Evolutionary conservation across 352 stramenopile genomes (phyloP), one percentile per base, ranked within the genome.

Genomic region (Phytophthora pseudosyringae): DNA sequence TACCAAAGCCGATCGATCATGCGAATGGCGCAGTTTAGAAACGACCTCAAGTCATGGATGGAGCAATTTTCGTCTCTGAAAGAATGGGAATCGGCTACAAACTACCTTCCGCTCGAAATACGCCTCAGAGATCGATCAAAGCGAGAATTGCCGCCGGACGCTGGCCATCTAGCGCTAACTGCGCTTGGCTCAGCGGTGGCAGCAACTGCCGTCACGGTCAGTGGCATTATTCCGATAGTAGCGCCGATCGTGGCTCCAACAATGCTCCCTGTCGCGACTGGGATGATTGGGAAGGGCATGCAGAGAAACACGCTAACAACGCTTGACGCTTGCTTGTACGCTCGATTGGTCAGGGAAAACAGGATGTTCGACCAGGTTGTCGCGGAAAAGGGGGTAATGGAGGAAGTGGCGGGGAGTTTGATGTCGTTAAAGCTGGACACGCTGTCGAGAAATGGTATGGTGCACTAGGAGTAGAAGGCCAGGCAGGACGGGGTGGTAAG

Each of bases 201-300:
- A 26, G 45, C 45, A 38, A 52, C 26, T 38, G 28, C 11, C 29
- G 29, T 52, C 15, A 28, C 45, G 28, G 45, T 52, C 13, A 52
- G 45, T 39, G 45, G 26, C 26, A 39, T 26, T n/a, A 29, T 52
- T 26, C 45, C 45, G 7, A 4, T 52, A 39, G 7, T 52, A 39
- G 45, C 45, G 15, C 45, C 45, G 3, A 39, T 52, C 15, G 45
- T 52, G n/a, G 45, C 45, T 15, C 45, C 45, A 12, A 52, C 28
- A 18, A 52, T 52, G 45, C 13, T 52, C 25, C 45, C 45, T 52
- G 45, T 38, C 45, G 45, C 25, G 18, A 52, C 45, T n/a, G 26
- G 26, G 10, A 39, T 52, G 11, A 39, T 52, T 52, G 28, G 45
- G 9, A 52, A 39, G 26, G 45, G 45, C 5, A n/a, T 52, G 15